phyloP scores from a whole-genome alignment of 129 eudicot genomes.

The Tanacetum coccineum region DNA sequence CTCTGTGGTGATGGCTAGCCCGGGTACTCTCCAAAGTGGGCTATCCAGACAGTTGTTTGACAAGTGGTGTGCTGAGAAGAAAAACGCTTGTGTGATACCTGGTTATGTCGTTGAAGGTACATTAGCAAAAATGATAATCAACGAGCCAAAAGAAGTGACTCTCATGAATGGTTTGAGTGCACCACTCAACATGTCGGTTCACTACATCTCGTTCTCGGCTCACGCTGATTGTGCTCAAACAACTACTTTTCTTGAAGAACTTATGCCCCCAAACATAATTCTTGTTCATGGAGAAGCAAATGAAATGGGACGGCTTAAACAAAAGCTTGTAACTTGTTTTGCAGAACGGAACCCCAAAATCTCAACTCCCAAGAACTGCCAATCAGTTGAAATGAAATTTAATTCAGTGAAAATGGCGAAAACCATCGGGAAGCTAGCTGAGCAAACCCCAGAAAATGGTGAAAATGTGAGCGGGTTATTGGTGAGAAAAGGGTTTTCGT shows the following conservation, averaged over 20 bases:
- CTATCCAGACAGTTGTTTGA: slow-evolving; percentile 89
- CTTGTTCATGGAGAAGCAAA: slow-evolving; percentile 94
- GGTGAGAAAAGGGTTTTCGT: slow-evolving; percentile 89
- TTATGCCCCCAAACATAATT: slow-evolving; percentile 93
- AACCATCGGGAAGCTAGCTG: slow-evolving; percentile 87
- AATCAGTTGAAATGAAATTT: slow-evolving; percentile 85
- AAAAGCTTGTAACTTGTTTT: slow-evolving; percentile 62
- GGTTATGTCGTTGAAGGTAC: slow-evolving; percentile 94
- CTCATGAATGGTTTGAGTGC: slow-evolving; percentile 82
- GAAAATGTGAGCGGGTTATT: slow-evolving; percentile 77
- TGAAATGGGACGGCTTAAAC: slow-evolving; percentile 94
- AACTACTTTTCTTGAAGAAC: slow-evolving; percentile 84
- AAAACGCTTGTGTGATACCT: slow-evolving; percentile 84
- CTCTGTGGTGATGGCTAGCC: slow-evolving; percentile 95
- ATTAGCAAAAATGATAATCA: slow-evolving; percentile 75
- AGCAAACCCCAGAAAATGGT: slow-evolving; percentile 64
- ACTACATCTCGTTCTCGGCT: slow-evolving; percentile 94
- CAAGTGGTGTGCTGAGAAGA: slow-evolving; percentile 89
- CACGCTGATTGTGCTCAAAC: slow-evolving; percentile 94
- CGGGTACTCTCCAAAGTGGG: slow-evolving; percentile 94
- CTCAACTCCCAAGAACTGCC: slow-evolving; percentile 88
- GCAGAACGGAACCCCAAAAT: slow-evolving; percentile 83
- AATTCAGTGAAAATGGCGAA: slow-evolving; percentile 92
- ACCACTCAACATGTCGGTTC: slow-evolving; percentile 89
- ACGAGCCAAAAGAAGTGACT: slow-evolving; percentile 90